phyloP scores from a whole-genome alignment of 2,329 filamentous ascomycete species.

The Aciculosporium take region DNA sequence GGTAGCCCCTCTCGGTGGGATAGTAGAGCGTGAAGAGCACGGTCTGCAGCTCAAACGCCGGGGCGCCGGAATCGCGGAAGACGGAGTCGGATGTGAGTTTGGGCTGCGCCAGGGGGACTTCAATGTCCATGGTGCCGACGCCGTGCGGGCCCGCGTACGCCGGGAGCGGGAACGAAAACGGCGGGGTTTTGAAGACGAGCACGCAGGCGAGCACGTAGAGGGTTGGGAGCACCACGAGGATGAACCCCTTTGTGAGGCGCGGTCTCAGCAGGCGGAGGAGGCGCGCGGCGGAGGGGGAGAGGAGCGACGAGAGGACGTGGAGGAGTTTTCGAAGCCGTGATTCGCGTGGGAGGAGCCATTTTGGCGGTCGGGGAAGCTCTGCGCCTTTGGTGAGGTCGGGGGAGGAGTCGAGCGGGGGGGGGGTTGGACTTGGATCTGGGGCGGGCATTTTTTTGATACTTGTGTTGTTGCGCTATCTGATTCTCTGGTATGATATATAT shows the following conservation, averaged over 20 bases:
- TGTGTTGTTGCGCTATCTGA: background rate
- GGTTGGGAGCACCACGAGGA: background rate
- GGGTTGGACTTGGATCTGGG: too few species aligned
- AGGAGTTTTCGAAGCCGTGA: background rate
- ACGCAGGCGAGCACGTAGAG: conserved; percentile 25
- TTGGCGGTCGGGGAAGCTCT: background rate
- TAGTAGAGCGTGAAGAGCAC: conserved; percentile 38
- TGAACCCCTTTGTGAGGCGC: background rate
- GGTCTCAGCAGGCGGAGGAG: background rate
- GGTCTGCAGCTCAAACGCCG: conserved; percentile 31
- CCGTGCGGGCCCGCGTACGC: conserved; percentile 28
- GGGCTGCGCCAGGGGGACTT: conserved; percentile 24
- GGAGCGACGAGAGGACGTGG: background rate
- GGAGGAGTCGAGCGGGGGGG: conserved; percentile 1
- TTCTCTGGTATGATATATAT: too few species aligned
- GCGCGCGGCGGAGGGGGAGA: background rate
- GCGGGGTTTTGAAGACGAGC: conserved; percentile 23
- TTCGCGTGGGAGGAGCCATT: conserved; percentile 1
- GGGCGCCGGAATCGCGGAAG: conserved; percentile 20
- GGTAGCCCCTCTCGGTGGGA: conserved; percentile 15
- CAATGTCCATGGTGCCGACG: conserved; percentile 34
- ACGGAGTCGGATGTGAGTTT: conserved; percentile 17
- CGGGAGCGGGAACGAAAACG: conserved; percentile 30
- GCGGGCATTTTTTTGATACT: background rate
- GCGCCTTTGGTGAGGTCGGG: conserved; percentile 3